A percentile compares a stretch with the other conserved stretches of the same genome.
phyloP scores from a whole-genome alignment of 2,329 filamentous ascomycete species.

The Lithohypha guttulata region DNA sequence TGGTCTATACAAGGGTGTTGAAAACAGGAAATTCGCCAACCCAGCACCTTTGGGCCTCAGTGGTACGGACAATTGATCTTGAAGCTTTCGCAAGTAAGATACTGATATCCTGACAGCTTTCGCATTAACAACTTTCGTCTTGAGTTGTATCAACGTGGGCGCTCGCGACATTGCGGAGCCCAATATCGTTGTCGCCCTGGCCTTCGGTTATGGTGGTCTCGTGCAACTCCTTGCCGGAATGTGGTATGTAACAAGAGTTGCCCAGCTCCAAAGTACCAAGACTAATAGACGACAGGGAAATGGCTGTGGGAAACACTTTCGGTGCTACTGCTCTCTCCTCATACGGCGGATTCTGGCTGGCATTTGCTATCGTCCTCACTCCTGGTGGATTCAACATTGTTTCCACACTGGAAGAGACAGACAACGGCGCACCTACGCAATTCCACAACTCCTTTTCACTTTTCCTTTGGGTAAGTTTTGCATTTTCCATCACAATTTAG shows the following conservation, averaged over 20 bases:
- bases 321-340: slow-evolving; percentile 72
- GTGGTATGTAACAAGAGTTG: slow-evolving; percentile 50
- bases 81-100: no score
- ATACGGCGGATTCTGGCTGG: slow-evolving; percentile 76
- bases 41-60: slow-evolving; percentile 67
- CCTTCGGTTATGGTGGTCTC: slow-evolving; percentile 66
- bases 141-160: slow-evolving; percentile 63
- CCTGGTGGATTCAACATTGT: slow-evolving; percentile 55
- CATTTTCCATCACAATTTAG: background rate
- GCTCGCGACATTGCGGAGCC: slow-evolving; percentile 49
- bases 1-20: slow-evolving; percentile 54
- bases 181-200: slow-evolving; percentile 57
- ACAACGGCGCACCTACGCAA: slow-evolving; percentile 26
- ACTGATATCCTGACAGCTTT: no score
- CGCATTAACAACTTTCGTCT: slow-evolving; percentile 71
- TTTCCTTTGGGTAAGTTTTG: slow-evolving; percentile 50
- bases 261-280: background rate
- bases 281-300: slow-evolving; percentile 49
- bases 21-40: slow-evolving; percentile 62
- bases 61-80: no score
- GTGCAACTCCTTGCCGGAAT: slow-evolving; percentile 74
- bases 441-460: slow-evolving; percentile 57
- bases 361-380: slow-evolving; percentile 60
- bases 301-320: slow-evolving; percentile 79
- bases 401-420: slow-evolving; percentile 30